Evolutionary conservation across 768 basidiomycete species (phyloP), one percentile per base, ranked within the genome.

Genomic region (Suillus brevipes): DNA sequence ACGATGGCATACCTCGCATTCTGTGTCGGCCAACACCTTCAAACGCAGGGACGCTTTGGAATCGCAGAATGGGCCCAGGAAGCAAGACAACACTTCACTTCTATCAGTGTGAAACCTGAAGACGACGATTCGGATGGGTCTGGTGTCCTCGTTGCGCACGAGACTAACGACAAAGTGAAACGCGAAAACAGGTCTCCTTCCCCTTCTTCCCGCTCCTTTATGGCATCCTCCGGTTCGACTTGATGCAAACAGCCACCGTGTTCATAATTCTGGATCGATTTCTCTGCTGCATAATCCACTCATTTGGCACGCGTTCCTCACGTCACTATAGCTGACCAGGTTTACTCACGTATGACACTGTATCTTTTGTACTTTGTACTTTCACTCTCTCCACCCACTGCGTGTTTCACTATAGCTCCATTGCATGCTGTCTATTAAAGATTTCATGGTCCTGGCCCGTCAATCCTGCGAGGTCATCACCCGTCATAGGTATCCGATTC

Each of bases 21-120:
- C 50, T 77, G 78, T 58, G 75, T 83, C 47, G 69, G 77, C 9
- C 67, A 72, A 58, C 74, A 78, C 23, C 68, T 82, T 40, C 73
- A 76, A n/a, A 62, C 71, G 31, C 70, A 76, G 40, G 82, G 81
- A 6, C 58, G 68, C 16, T 73, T 74, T 45, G 76, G 73, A 6
- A 65, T 75, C 62, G 49, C 62, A n/a, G 73, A 69, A 59, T 79
- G 77, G 77, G 70, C 69, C 23, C 45, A 68, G 20, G 74, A 78
- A 63, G 74, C 74, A 2, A 69, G 64, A 20, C 66, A 65, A 47
- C 70, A 69, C 58, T 69, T 78, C 23, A 49, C 47, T 12, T 70
- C 67, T 47, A 34, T 57, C 36, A 13, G 45, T 4, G 68, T 50
- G 52, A 65, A 20, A 43, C 68, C 62, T 25, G 73, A 75, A 64